phyloP scores from a whole-genome alignment of 345 rosid genomes.

The Combretum micranthum region DNA sequence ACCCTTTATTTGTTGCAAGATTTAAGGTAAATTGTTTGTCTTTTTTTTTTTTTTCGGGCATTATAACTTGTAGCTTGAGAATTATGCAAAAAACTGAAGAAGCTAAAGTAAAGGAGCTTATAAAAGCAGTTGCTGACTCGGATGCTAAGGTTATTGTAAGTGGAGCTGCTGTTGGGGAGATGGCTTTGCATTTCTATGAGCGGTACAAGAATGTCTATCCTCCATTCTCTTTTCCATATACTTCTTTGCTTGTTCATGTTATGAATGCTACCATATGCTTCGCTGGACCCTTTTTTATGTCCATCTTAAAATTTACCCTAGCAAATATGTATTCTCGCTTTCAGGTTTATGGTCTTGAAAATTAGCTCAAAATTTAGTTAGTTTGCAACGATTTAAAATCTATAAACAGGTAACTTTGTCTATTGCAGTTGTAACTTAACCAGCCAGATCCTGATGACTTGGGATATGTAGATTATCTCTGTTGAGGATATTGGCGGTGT shows the following conservation, averaged over 20 bases:
- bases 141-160: slow-evolving; percentile 97
- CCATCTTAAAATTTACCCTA: not conserved
- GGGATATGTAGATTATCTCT: slow-evolving; percentile 82
- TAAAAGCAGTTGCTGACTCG: slow-evolving; percentile 90
- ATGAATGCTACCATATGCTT: too few species aligned
- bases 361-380: slow-evolving; percentile 72
- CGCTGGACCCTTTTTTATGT: not conserved
- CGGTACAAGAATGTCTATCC: slow-evolving; percentile 70
- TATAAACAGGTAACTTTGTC: slow-evolving; percentile 3
- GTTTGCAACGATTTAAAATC: not conserved
- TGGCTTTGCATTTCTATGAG: slow-evolving; percentile 99
- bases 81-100: slow-evolving; percentile 96
- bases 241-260: not conserved
- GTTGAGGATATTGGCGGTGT: slow-evolving; percentile 96
- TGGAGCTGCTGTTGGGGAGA: slow-evolving; percentile 95
- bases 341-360: slow-evolving; percentile 91
- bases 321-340: slow-evolving; percentile 10
- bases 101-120: slow-evolving; percentile 88
- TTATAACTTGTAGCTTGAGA: slow-evolving; percentile 57
- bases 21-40: too few species aligned
- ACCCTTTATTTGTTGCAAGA: too few species aligned
- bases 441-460: slow-evolving; percentile 81
- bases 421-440: slow-evolving; percentile 75
- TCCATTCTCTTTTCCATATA: not conserved
- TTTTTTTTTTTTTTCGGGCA: not conserved